Evolutionary conservation across 768 basidiomycete genomes (phyloP), one percentile per base, ranked within the genome.

Genomic region (Asterophora lycoperdoides): DNA sequence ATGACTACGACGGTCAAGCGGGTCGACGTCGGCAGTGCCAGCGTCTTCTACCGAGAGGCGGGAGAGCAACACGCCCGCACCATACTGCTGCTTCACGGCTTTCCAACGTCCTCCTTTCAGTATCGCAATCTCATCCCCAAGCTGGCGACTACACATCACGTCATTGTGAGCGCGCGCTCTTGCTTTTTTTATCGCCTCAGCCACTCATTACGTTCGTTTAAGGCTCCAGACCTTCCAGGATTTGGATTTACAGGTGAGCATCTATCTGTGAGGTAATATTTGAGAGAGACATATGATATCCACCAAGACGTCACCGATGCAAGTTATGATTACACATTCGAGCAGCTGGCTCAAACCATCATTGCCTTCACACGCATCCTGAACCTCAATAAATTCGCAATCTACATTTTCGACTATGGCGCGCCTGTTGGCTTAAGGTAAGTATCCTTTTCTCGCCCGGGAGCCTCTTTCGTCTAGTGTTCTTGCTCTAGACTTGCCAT

Each of bases 401-500:
- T 75, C 5, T 79, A 79, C 56, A 64, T 74, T 29, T 78, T 78
- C 50, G 77, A 78, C 52, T 78, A 78, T 46, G 77, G 77, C 33
- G 68, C 70, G 8, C 69, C 70, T 3, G 64, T 61, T 13, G 65
- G 60, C 2, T 54, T 64, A 19, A 59, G 56, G 71, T 65, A 14
- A 23, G 61, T 44, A 7, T n/a, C n/a, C n/a, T n/a, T n/a, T n/a
- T 33, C 20, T 39, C n/a, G 32, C 38, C 39, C 10, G 18, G 10
- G 15, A 33, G 17, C 41, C 15, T 6, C 41, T 14, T 1, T 41
- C 41, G 5, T 32, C 14, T 19, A 36, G 37, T 13, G 43, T 55
- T n/a, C 6, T 13, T n/a, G 2, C 2, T 45, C 9, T 17, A 67
- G 72, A 49, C 60, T 76, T 30, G 75, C 74, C 2, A 60, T 76